Base-by-base conservation (phyloP, 805 yeast species). In the Ogataea corticis region DNA sequence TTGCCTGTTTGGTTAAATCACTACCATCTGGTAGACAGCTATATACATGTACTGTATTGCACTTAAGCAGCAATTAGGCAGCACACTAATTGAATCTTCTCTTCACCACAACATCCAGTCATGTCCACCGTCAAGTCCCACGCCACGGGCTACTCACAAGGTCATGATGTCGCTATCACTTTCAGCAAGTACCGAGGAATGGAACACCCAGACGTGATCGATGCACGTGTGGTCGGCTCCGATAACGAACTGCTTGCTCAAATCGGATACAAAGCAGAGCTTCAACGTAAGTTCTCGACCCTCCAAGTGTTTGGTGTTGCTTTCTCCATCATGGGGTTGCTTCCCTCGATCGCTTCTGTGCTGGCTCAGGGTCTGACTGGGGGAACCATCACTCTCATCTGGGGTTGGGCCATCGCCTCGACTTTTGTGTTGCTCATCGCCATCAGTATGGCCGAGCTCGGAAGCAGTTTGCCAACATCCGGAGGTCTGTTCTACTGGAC, bases 211-310 rank as follows among this genome's bases (percentile, higher is more conserved):
- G 45, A 58, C 14, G 38, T 50, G 37, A 61, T 65, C 42, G 67
- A 65, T 42, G 63, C 69, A 5, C 52, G 49, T 10, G 42, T 52
- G 11, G 65, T 58, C 14, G 44, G 34, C 1, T 51, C 62, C 38
- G 65, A 68, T 49, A 55, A 68, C 54, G 56, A 63, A 49, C 52
- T 71, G 62, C 50, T 77, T 14, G 64, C 74, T 9, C 80, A 80
- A 51, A 77, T 85, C 43, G 86, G 86, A 19, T 81, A 80, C 61
- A 79, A 79, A 59, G 84, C 77, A 51, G 88, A 83, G 53, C 70
- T 83, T 49, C 73, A 74, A 51, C 73, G 88, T 52, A 79, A 73
- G 47, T 83, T 82, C 56, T 70, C 77, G 13, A 63, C 82, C 15
- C 68, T 79, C 61, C 76, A 83, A 19, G 73, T 80, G 3, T 81